Conservation (phyloP, 2,329 filamentous ascomycete genomes). For the Byssoonygena ceratinophila region DNA sequence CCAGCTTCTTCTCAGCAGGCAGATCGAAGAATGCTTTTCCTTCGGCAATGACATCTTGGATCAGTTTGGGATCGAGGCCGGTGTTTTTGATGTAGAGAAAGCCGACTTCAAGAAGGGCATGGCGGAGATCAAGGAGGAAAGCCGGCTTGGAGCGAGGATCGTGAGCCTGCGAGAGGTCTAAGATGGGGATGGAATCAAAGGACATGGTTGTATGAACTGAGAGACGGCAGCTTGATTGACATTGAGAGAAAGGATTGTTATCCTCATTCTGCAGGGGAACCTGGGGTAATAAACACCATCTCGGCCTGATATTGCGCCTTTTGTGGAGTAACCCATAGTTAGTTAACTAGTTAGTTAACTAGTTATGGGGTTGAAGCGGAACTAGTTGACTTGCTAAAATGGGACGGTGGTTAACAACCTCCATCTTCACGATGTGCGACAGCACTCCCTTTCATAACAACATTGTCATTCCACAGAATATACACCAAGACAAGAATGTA, state of each 20-base stretch:
- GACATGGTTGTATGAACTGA: constrained; percentile 41
- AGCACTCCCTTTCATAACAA: too few species aligned
- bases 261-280: too few species aligned
- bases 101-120: constrained; percentile 74
- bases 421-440: too few species aligned
- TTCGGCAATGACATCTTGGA: constrained; percentile 54
- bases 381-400: too few species aligned
- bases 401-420: too few species aligned
- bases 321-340: not conserved
- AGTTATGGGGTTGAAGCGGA: too few species aligned
- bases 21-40: constrained; percentile 68
- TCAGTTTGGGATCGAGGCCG: constrained; percentile 56
- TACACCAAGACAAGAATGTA: too few species aligned
- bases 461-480: too few species aligned
- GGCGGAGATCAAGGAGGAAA: constrained; percentile 60
- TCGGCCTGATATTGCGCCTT: not conserved
- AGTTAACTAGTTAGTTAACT: not conserved
- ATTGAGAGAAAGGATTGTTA: too few species aligned
- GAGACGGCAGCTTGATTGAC: not conserved
- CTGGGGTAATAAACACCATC: too few species aligned
- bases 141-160: constrained; percentile 56
- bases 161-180: constrained; percentile 60
- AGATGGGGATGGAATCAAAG: constrained; percentile 65
- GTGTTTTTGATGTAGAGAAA: constrained; percentile 79
- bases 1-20: constrained; percentile 62